phyloP scores from a whole-genome alignment of 192 early-diverging fungal genomes.

The Obelidium mucronatum region DNA sequence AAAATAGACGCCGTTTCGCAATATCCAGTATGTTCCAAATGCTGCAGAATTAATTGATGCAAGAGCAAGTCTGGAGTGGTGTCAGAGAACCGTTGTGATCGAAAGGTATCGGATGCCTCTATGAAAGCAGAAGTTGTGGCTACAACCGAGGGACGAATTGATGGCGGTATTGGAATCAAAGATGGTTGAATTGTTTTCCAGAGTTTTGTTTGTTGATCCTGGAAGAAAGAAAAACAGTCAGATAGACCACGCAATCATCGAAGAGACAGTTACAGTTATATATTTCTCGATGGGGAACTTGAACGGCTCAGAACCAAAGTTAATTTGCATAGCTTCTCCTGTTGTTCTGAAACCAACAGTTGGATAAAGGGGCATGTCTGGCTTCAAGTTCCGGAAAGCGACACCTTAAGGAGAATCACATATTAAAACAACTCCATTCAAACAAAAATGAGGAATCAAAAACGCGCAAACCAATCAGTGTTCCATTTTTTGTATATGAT shows the following conservation, averaged over 20 bases:
- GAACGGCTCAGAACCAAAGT: constrained; percentile 78
- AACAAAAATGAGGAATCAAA: not conserved
- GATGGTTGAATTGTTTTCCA: constrained; percentile 35
- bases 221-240: not conserved
- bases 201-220: constrained; percentile 36
- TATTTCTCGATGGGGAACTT: constrained; percentile 76
- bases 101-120: not conserved
- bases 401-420: constrained; percentile 26
- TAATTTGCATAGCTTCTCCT: constrained; percentile 76
- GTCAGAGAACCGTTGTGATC: not conserved
- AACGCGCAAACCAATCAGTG: constrained; percentile 57
- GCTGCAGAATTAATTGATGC: constrained; percentile 76
- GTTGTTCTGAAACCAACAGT: constrained; percentile 76
- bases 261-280: constrained; percentile 46
- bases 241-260: not conserved
- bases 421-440: constrained; percentile 23
- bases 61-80: constrained; percentile 24
- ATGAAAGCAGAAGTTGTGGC: not conserved
- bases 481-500: constrained; percentile 95
- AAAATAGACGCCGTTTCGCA: constrained; percentile 79
- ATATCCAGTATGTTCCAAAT: constrained; percentile 87
- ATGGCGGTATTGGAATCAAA: constrained; percentile 23
- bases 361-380: constrained; percentile 62
- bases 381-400: constrained; percentile 45
- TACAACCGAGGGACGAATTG: not conserved